Evolutionary conservation across 176 grass and related monocot species (phyloP).

Genomic region (Dendrocalamus sinicus): DNA sequence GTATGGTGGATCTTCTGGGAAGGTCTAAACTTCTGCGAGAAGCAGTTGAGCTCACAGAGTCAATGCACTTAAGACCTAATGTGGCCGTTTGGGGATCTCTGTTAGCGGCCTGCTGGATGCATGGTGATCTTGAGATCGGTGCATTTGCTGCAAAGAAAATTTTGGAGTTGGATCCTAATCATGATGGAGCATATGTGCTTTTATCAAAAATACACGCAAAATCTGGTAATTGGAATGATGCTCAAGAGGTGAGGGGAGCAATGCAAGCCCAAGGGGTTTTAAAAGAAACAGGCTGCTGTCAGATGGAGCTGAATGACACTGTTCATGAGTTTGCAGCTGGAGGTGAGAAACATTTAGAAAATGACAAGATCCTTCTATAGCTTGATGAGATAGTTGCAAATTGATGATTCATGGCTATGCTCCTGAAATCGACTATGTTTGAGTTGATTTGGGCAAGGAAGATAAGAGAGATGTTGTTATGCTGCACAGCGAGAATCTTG

Average conservation of each 20-base stretch:
- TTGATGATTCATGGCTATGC: constrained; percentile 49
- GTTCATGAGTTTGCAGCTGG: constrained; percentile 55
- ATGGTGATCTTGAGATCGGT: constrained; percentile 67
- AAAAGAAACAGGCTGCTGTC: constrained; percentile 78
- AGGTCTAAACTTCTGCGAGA: constrained; percentile 71
- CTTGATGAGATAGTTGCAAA: constrained; percentile 47
- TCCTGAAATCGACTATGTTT: constrained; percentile 24
- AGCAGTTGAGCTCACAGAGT: constrained; percentile 69
- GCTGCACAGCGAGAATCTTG: constrained; percentile 52
- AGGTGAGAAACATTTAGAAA: constrained; percentile 51
- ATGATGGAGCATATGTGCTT: constrained; percentile 70
- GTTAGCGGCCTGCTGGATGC: constrained; percentile 67
- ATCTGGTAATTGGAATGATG: constrained; percentile 65
- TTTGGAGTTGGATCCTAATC: constrained; percentile 71
- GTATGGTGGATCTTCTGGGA: constrained; percentile 82
- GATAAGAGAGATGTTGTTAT: constrained; percentile 43
- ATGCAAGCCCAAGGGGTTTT: constrained; percentile 62
- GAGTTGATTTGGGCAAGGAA: constrained; percentile 56
- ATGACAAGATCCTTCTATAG: constrained; percentile 43
- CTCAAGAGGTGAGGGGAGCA: constrained; percentile 53
- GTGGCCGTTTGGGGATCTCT: constrained; percentile 82
- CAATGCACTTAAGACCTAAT: constrained; percentile 73
- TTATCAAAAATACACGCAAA: constrained; percentile 79
- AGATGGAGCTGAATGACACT: constrained; percentile 59
- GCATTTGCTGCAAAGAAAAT: constrained; percentile 67